phyloP scores from a whole-genome alignment of 305 asterid species.

The Euphrasia arctica region DNA sequence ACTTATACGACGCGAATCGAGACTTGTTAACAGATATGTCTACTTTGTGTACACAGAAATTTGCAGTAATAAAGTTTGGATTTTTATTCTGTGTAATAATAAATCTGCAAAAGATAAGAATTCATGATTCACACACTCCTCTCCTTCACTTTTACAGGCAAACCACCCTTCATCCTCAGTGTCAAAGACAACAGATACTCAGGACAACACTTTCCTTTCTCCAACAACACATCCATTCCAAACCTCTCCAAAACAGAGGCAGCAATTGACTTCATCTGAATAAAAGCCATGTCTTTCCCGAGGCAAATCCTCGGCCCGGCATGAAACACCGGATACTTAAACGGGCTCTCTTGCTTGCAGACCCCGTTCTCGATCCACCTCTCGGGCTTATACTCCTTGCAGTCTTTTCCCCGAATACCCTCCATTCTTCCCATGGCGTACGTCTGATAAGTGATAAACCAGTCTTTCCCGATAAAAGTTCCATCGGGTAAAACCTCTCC shows the following conservation, averaged over 20 bases:
- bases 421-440: conserved; percentile 79
- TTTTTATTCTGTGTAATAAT: background rate
- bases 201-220: conserved; percentile 50
- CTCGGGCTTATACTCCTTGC: conserved; percentile 64
- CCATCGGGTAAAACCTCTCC: conserved; percentile 77
- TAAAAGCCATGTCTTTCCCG: conserved; percentile 86
- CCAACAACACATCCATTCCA: conserved; percentile 43
- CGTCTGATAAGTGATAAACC: conserved; percentile 56
- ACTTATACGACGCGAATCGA: no score
- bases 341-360: conserved; percentile 57
- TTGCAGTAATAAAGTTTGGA: conserved; percentile 1
- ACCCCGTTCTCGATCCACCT: conserved; percentile 78
- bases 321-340: conserved; percentile 73
- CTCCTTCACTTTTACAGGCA: conserved; percentile 51
- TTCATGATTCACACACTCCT: conserved; percentile 31
- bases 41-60: background rate
- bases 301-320: conserved; percentile 85
- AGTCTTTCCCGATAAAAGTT: conserved; percentile 54
- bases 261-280: conserved; percentile 85
- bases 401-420: conserved; percentile 64
- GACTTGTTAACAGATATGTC: conserved; percentile 15
- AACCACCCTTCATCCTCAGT: conserved; percentile 72
- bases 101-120: no score
- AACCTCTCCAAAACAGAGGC: conserved; percentile 72
- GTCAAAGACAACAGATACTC: conserved; percentile 65